phyloP scores from a whole-genome alignment of 768 basidiomycete genomes.

The Phylloporus sp. region DNA sequence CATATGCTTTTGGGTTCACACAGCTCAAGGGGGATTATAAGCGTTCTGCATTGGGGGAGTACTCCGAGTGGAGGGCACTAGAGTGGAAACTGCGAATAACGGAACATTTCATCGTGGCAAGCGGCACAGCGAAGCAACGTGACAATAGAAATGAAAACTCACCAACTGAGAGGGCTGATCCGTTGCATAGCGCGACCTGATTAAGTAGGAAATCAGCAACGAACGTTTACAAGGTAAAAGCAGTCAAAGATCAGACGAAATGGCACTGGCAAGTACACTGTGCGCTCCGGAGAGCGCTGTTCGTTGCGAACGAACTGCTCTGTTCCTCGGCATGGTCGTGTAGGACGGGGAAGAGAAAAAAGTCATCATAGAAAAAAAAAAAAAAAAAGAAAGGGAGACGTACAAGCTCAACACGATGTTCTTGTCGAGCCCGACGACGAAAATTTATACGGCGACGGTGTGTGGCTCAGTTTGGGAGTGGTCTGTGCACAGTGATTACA shows the following conservation, averaged over 20 bases:
- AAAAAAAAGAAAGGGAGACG: not conserved
- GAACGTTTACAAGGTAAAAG: not conserved
- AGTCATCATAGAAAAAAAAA: slow-evolving; percentile 48
- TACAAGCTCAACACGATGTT: slow-evolving; percentile 3
- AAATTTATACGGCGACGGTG: slow-evolving; percentile 27
- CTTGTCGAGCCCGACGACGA: not conserved
- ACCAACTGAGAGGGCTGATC: slow-evolving; percentile 11
- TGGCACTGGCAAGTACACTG: slow-evolving; percentile 88
- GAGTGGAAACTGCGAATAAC: slow-evolving; percentile 88
- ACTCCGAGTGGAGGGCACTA: slow-evolving; percentile 62
- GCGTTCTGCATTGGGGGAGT: slow-evolving; percentile 73
- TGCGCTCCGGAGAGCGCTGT: slow-evolving; percentile 57
- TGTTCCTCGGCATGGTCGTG: slow-evolving; percentile 84
- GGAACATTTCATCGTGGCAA: slow-evolving; percentile 54
- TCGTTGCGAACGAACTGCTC: slow-evolving; percentile 78
- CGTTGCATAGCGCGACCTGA: not conserved
- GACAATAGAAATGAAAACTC: slow-evolving; percentile 14
- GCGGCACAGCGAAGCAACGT: slow-evolving; percentile 16
- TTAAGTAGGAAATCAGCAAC: slow-evolving; percentile 14
- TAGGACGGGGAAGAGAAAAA: slow-evolving; percentile 91
- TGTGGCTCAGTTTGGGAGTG: slow-evolving; percentile 29
- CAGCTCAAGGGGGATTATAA: slow-evolving; percentile 63
- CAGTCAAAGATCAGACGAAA: slow-evolving; percentile 60
- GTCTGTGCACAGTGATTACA: slow-evolving; percentile 31
- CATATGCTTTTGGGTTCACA: slow-evolving; percentile 68